Percentiles rank a stretch among this genome's conserved stretches.
Conservation (phyloP, 768 basidiomycete genomes). For the Royoungia palumana region DNA sequence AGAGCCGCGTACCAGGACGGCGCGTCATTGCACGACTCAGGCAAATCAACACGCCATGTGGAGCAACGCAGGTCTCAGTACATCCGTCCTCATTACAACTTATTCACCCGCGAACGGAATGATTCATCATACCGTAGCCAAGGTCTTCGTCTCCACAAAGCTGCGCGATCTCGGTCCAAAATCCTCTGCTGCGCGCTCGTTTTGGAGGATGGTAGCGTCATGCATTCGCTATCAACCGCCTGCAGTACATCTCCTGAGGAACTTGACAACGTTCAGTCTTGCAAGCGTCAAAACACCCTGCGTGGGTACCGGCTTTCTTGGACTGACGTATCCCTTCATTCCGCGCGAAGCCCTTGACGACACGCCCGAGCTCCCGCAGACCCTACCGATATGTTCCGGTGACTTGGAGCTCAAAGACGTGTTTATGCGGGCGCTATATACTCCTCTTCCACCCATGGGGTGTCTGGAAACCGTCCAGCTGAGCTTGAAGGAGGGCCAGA, state of each 20-base stretch:
- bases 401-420: conserved; percentile 5
- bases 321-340: conserved; percentile 10
- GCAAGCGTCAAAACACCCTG: conserved; percentile 20
- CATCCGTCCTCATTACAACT: conserved; percentile 23
- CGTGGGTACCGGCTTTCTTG: conserved; percentile 24
- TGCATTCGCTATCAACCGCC: conserved; percentile 26
- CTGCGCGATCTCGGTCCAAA: conserved; percentile 26
- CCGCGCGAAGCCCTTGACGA: conserved; percentile 11
- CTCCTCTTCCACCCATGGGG: conserved; percentile 20
- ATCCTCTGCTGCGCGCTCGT: conserved; percentile 18
- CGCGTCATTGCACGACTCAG: neutral
- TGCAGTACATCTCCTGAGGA: conserved; percentile 17
- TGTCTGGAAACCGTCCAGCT: conserved; percentile 20
- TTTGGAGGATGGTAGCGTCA: conserved; percentile 25
- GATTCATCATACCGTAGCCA: conserved; percentile 27
- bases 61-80: conserved; percentile 28
- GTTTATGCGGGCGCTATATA: conserved; percentile 14
- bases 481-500: conserved; percentile 22
- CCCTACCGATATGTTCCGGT: conserved; percentile 16
- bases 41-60: conserved; percentile 15
- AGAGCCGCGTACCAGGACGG: conserved; percentile 14
- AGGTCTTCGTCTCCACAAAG: conserved; percentile 24
- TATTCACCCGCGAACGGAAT: conserved; percentile 27
- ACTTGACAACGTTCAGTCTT: conserved; percentile 23
- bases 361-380: conserved; percentile 15